These are phyloP conservation scores for Moesziomyces sp. DNA, from an alignment of 1,284 basidiomycete species.

Conservation along the genomic window DNA sequence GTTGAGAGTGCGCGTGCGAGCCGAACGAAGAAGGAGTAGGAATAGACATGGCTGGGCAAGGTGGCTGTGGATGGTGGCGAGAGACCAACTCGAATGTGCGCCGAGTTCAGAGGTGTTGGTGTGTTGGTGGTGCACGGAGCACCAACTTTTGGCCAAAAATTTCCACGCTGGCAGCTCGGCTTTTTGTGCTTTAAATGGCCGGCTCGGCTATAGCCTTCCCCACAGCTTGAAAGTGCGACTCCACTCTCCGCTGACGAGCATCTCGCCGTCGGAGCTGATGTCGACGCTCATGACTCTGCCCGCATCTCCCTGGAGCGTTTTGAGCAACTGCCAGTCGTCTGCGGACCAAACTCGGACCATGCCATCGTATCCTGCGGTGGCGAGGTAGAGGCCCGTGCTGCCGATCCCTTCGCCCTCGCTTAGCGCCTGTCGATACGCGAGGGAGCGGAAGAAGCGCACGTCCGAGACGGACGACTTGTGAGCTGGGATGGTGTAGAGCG, in stretches of 20 bases:
- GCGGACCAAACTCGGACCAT: constrained; percentile 96
- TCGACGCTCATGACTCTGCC: constrained; percentile 99
- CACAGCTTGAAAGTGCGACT: constrained; percentile 58
- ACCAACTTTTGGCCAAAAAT: too few species aligned
- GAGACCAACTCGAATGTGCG: constrained; percentile 18
- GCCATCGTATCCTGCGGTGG: constrained; percentile 93
- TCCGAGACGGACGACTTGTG: constrained; percentile 95
- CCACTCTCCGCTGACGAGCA: constrained; percentile 58
- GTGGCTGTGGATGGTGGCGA: not conserved
- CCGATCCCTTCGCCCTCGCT: constrained; percentile 12
- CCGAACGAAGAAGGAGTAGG: too few species aligned
- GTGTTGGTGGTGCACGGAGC: too few species aligned
- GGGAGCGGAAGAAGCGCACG: constrained; percentile 84
- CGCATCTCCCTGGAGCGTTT: constrained; percentile 88
- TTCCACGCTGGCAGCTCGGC: too few species aligned
- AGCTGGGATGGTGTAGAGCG: constrained; percentile 95
- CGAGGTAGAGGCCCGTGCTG: constrained; percentile 82
- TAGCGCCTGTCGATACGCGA: constrained; percentile 13
- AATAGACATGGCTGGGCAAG: too few species aligned
- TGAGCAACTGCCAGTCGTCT: constrained; percentile 94
- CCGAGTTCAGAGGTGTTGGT: not conserved
- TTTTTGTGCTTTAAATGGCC: not conserved
- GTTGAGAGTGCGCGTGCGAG: too few species aligned
- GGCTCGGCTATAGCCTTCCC: constrained; percentile 35
- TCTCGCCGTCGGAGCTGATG: constrained; percentile 69